Conservation (phyloP, 371 early-diverging fungal species). For the Rhizopus sp. region DNA sequence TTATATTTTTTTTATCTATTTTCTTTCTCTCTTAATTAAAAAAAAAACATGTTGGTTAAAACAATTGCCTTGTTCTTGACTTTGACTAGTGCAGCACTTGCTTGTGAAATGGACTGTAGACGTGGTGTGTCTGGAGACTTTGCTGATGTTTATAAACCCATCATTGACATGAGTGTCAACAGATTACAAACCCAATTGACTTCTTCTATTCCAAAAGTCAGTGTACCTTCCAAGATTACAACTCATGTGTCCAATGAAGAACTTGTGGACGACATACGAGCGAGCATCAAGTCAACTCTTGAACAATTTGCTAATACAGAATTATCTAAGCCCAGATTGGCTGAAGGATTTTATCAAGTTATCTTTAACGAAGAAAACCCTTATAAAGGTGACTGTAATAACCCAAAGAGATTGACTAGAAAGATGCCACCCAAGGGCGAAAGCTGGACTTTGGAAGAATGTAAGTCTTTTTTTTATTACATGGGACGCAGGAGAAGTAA, state of each 20-base stretch:
- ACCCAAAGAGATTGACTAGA: conserved; percentile 50
- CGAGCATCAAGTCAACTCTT: conserved; percentile 19
- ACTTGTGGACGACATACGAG: conserved; percentile 33
- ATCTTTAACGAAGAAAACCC: conserved; percentile 61
- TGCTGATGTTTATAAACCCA: conserved; percentile 49
- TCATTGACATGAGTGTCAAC: conserved; percentile 31
- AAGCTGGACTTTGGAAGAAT: conserved; percentile 61
- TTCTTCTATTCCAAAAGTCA: conserved; percentile 26
- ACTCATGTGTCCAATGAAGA: conserved; percentile 32
- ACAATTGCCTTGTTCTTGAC: conserved; percentile 10
- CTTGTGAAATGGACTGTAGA: conserved; percentile 62
- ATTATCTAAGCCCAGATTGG: conserved; percentile 28
- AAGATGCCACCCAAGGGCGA: conserved; percentile 58
- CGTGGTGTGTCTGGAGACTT: conserved; percentile 56
- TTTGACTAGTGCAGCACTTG: conserved; percentile 24
- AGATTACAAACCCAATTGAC: conserved; percentile 32
- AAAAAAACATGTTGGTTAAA: conserved; percentile 12
- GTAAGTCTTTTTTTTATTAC: conserved; percentile 29
- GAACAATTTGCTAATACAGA: conserved; percentile 16
- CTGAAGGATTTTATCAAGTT: conserved; percentile 47
- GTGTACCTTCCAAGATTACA: conserved; percentile 29
- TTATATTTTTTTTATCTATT: conserved; percentile 9
- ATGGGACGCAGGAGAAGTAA: background rate
- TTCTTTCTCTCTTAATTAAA: background rate
- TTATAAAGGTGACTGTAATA: conserved; percentile 68